Evolutionary conservation across 306 rosid species (phyloP).

Genomic region (Glycyrrhiza uralensis): DNA sequence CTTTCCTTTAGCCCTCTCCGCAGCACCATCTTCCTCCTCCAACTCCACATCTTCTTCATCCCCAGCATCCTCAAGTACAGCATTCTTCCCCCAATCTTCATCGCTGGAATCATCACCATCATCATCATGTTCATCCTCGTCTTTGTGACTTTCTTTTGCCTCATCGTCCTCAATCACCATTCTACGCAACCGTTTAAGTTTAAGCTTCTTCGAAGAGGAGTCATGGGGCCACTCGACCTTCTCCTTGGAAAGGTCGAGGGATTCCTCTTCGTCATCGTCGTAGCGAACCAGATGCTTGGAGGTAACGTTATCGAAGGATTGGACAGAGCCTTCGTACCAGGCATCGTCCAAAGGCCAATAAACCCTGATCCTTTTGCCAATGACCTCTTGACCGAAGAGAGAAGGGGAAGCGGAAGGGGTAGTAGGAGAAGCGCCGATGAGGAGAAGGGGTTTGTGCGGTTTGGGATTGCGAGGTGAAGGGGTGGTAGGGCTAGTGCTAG

Average conservation of each 20-base stretch:
- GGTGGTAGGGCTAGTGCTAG: conserved; percentile 36
- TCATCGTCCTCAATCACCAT: conserved; percentile 32
- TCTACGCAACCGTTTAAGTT: conserved; percentile 44
- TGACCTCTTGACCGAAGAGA: conserved; percentile 38
- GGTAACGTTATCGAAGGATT: conserved; percentile 38
- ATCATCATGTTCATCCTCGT: conserved; percentile 29
- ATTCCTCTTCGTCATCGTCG: conserved; percentile 75
- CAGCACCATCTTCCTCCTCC: conserved; percentile 38
- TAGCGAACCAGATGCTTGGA: conserved; percentile 62
- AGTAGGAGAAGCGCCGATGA: conserved; percentile 40
- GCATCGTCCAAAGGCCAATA: conserved; percentile 75
- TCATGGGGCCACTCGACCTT: conserved; percentile 62
- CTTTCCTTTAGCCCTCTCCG: conserved; percentile 36
- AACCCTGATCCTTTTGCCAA: conserved; percentile 72
- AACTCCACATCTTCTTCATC: conserved; percentile 47
- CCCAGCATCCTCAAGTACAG: conserved; percentile 35
- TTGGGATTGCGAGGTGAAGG: conserved; percentile 66
- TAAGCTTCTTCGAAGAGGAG: conserved; percentile 36
- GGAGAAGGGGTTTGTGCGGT: conserved; percentile 46
- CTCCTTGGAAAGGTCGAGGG: conserved; percentile 54
- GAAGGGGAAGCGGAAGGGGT: conserved; percentile 35
- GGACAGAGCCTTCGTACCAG: conserved; percentile 82
- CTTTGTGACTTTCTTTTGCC: conserved; percentile 20
- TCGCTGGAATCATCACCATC: conserved; percentile 61
- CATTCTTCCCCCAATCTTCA: conserved; percentile 75